Percentiles rank a stretch among this genome's conserved stretches.
phyloP scores from a whole-genome alignment of 108 stramenopile species.

The Pseudonitzschia pungens region DNA sequence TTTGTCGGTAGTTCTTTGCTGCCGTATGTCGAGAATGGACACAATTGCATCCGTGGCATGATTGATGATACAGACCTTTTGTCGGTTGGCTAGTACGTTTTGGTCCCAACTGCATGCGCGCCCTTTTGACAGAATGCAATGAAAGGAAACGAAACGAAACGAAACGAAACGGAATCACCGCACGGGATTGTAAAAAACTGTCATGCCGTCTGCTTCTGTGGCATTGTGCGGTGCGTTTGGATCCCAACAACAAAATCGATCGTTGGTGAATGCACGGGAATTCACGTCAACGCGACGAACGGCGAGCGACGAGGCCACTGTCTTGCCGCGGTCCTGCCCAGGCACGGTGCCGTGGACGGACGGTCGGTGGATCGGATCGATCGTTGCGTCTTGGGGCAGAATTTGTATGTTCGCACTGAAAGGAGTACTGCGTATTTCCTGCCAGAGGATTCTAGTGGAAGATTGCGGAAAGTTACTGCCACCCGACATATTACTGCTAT shows the following conservation, averaged over 20 bases:
- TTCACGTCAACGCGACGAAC: background rate
- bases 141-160: no score
- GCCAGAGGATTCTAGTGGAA: conserved; percentile 2
- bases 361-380: background rate
- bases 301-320: no score
- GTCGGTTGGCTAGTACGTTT: no score
- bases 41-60: no score
- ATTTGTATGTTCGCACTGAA: conserved; percentile 13
- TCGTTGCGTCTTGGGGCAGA: conserved; percentile 2
- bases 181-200: background rate
- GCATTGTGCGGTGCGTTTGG: conserved; percentile 2
- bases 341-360: no score
- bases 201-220: background rate
- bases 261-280: background rate
- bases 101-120: no score
- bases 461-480: conserved; percentile 12
- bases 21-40: no score
- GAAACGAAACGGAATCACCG: no score
- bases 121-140: no score
- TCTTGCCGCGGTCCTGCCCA: no score
- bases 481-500: background rate
- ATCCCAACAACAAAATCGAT: conserved; percentile 4
- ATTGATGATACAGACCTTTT: no score
- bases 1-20: no score
- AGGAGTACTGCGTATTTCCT: conserved; percentile 13